Evolutionary conservation across 306 rosid genomes (phyloP), one percentile per base, ranked within the genome.

Genomic region (Corylus americana): DNA sequence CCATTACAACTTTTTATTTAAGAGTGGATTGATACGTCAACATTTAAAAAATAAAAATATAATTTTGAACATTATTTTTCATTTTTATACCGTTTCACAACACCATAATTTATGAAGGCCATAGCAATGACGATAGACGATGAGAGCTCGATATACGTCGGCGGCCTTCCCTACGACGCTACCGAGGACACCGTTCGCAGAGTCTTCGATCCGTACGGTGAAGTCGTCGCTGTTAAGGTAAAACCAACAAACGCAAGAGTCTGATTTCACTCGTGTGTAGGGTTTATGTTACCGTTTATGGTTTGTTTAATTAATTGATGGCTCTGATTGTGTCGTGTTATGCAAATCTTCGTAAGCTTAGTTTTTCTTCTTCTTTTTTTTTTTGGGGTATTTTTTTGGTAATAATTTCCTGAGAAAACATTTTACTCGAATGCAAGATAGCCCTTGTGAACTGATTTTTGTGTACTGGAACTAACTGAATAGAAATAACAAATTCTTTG

Each of bases 191-290:
- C 85, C 42, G 77, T 91, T 42, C 91, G 94, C 79, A 79, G 86
- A 27, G 91, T 85, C 87, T 93, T 95, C 79, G 89, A 89, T 85
- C 71, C 86, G 49, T 95, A 93, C 86, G 99, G 99, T 9, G 87
- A 91, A 80, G 88, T 95, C 25, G 80, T 91, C 67, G 97, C 93
- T 71, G 93, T 93, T 66, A 93, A 93, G 99, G 99, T 95, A 77
- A 7, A 17, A 44, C 22, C 13, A 13, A 3, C 71, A 7, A 1
- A 3, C 16, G 6, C 5, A 8, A 17, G 27, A 39, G 49, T 37
- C 48, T 39, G 25, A 17, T 77, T 63, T 75, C 49, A 17, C 27
- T 75, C 47, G 67, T 47, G 17, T 48, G 27, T 75, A 48, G 79
- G 55, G 71, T 75, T 61, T 45, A 29, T 45, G 48, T 51, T 29